Base-by-base conservation (phyloP, 2,329 filamentous ascomycete genomes). In the Plenodomus biglobosus region DNA sequence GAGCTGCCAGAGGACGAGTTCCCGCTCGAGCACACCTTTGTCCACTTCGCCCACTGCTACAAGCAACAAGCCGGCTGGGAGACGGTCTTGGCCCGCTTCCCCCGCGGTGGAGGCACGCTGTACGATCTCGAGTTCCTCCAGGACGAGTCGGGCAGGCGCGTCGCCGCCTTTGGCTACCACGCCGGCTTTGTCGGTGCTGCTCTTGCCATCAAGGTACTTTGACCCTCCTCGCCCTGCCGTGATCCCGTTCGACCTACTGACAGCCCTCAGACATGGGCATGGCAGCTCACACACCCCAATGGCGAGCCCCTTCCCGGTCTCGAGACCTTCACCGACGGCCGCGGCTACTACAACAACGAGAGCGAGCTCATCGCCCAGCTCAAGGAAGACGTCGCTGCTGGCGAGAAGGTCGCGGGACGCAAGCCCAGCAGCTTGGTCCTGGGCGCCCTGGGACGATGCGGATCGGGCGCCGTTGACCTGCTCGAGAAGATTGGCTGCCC, bases 51-150 rank as follows among this genome's bases (percentile, higher is more conserved):
- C 13, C 72, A 75, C 53, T 73, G 70, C 62, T 75, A 74, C 62
- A 75, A 75, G 64, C 58, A 69, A 52, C 72, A 75, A 53, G 71
- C 57, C 48, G 72, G 71, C 35, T 96, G 90, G 89, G 83, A 89
- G 48, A 80, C 82, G 36, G 88, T 90, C 5, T 83, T 96, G n/a
- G 80, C 84, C 48, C 82, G 92, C 46, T 96, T 91, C 72, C 81
- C 87, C 21, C 81, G 84, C 19, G 90, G 89, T 48, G 84, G 85
- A 45, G 89, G 90, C 59, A 86, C 83, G 0, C 82, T 96, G 13
- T 83, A 91, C 50, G 92, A 96, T 65, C 81, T 96, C 32, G 92
- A 96, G 70, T 96, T 96, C 70, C 78, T 96, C 32, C 82, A 83
- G 34, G 87, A 95, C 59, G 82, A 85, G 55, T 79, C 76, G 22